These are phyloP conservation scores for Ceratocystis lukuohia DNA, from an alignment of 2,329 filamentous ascomycete genomes.

Conservation along the genomic window DNA sequence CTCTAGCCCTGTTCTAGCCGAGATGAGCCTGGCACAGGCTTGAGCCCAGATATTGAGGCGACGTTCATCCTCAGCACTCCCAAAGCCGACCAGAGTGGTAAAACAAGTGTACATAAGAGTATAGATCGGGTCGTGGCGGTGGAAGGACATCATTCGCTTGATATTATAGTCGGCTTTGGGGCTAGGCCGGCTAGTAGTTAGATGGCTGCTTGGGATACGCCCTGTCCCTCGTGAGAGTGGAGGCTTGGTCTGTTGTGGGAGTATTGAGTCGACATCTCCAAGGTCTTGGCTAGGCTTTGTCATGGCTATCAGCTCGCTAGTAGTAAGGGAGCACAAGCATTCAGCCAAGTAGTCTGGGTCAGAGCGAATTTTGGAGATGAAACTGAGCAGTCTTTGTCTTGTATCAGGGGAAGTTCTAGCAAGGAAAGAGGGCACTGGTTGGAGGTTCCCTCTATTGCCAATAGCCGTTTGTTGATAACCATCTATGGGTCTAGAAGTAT, in stretches of 20 bases:
- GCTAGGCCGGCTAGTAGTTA: conserved; percentile 22
- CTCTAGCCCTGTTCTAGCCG: conserved; percentile 61
- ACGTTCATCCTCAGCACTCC: conserved; percentile 66
- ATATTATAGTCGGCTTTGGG: conserved; percentile 39
- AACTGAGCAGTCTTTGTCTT: conserved; percentile 61
- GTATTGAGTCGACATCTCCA: conserved; percentile 71
- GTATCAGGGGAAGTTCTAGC: conserved; percentile 64
- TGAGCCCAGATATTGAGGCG: conserved; percentile 80
- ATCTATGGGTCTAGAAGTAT: conserved; percentile 33
- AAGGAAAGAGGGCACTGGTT: conserved; percentile 40
- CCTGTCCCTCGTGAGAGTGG: conserved; percentile 34
- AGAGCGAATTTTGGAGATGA: conserved; percentile 68
- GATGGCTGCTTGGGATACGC: conserved; percentile 16
- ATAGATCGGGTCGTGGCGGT: conserved; percentile 74
- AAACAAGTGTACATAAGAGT: conserved; percentile 80
- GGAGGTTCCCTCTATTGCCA: neutral
- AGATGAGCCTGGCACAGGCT: conserved; percentile 69
- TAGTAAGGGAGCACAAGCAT: conserved; percentile 61
- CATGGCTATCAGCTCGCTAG: conserved; percentile 62
- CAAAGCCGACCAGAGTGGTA: conserved; percentile 69
- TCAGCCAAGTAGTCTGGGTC: conserved; percentile 81
- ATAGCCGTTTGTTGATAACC: conserved; percentile 28
- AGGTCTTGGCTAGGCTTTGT: conserved; percentile 65
- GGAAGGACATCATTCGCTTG: conserved; percentile 75
- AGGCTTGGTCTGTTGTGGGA: conserved; percentile 48